Percentiles rank a stretch among this genome's conserved stretches.
Conservation (phyloP, 176 grass and related monocot genomes). For the Lolium perenne region DNA sequence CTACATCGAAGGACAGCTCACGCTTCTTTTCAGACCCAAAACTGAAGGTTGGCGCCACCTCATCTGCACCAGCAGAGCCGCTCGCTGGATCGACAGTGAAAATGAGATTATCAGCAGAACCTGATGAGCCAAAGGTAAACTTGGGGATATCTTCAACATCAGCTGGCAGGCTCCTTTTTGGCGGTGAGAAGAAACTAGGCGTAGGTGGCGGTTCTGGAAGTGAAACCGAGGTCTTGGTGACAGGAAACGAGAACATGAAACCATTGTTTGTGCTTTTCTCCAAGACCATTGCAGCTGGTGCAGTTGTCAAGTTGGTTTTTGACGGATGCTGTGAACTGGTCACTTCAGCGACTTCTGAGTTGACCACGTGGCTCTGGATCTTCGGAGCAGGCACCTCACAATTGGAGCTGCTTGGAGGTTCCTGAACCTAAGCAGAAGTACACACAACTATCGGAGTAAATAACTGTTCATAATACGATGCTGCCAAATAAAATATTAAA, state of each 20-base stretch:
- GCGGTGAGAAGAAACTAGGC: slow-evolving; percentile 46
- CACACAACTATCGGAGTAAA: slow-evolving; percentile 25
- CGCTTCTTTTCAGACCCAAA: slow-evolving; percentile 52
- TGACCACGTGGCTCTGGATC: neutral
- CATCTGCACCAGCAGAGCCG: slow-evolving; percentile 13
- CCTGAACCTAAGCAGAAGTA: slow-evolving; percentile 31
- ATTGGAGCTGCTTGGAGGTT: slow-evolving; percentile 35
- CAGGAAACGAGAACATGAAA: slow-evolving; percentile 60
- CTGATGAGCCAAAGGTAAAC: slow-evolving; percentile 51
- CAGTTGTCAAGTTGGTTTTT: neutral
- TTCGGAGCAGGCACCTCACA: neutral
- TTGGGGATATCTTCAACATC: slow-evolving; percentile 38
- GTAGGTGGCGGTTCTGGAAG: slow-evolving; percentile 55
- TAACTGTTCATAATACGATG: neutral
- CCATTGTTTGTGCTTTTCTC: slow-evolving; percentile 42
- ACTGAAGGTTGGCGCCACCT: slow-evolving; percentile 40
- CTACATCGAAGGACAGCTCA: slow-evolving; percentile 47
- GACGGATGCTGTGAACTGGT: slow-evolving; percentile 10
- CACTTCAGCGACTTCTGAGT: slow-evolving; percentile 18
- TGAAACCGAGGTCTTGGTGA: slow-evolving; percentile 39
- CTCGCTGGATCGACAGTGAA: slow-evolving; percentile 38
- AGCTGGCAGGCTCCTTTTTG: slow-evolving; percentile 33
- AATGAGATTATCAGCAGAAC: neutral
- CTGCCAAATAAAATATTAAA: neutral
- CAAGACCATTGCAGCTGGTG: neutral